Conservation (phyloP, 805 yeast species). For the Yarrowia keelungensis region DNA sequence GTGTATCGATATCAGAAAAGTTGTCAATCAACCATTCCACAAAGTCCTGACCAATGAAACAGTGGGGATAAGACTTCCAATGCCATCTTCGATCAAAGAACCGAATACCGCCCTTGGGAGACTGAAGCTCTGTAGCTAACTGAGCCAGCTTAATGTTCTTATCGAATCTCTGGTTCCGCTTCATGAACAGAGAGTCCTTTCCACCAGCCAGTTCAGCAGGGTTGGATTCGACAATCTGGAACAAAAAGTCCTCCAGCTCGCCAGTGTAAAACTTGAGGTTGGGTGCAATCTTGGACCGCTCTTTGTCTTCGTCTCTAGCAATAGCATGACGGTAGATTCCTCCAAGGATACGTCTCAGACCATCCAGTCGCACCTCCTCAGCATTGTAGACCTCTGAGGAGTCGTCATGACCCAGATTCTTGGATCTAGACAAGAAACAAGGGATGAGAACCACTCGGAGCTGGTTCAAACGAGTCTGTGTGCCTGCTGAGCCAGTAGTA, state of each 20-base stretch:
- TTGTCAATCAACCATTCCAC: slow-evolving; percentile 85
- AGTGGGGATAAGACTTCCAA: slow-evolving; percentile 73
- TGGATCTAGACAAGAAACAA: slow-evolving; percentile 46
- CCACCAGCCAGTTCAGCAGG: slow-evolving; percentile 44
- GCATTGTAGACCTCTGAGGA: slow-evolving; percentile 69
- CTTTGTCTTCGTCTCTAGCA: slow-evolving; percentile 55
- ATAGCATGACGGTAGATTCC: slow-evolving; percentile 65
- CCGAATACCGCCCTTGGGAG: slow-evolving; percentile 62
- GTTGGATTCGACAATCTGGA: slow-evolving; percentile 55
- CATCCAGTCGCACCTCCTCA: slow-evolving; percentile 94
- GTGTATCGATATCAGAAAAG: slow-evolving; percentile 76
- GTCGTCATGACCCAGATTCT: slow-evolving; percentile 48
- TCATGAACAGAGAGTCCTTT: slow-evolving; percentile 51
- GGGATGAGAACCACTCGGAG: slow-evolving; percentile 89
- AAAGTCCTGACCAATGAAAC: slow-evolving; percentile 84
- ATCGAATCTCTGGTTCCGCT: slow-evolving; percentile 52
- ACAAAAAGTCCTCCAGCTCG: slow-evolving; percentile 69
- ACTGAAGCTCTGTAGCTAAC: slow-evolving; percentile 71
- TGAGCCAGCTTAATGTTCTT: slow-evolving; percentile 59
- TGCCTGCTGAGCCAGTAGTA: slow-evolving; percentile 54
- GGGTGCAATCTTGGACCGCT: slow-evolving; percentile 46
- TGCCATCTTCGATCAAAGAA: slow-evolving; percentile 91
- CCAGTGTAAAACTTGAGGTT: slow-evolving; percentile 91
- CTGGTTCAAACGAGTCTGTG: slow-evolving; percentile 52
- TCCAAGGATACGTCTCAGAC: slow-evolving; percentile 69